phyloP scores from a whole-genome alignment of 108 stramenopile species.

The Pseudonitzschia multiseries region DNA sequence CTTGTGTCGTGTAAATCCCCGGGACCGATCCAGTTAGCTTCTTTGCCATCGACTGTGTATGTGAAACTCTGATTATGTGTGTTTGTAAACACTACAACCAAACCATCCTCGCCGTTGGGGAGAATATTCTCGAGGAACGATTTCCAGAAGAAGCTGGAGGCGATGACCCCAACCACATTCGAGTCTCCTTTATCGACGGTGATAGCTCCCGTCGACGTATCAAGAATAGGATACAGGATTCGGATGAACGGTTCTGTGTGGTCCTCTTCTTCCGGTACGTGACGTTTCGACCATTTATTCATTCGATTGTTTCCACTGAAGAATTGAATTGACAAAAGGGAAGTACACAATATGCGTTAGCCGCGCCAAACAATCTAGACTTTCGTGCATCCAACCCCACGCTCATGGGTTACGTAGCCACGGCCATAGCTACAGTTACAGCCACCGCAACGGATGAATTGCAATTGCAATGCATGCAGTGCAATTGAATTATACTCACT shows the following conservation, averaged over 20 bases:
- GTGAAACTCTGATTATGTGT: constrained; percentile 29
- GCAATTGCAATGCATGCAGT: no score
- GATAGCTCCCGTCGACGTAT: neutral
- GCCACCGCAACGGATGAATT: neutral
- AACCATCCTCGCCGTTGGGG: constrained; percentile 14
- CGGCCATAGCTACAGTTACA: neutral
- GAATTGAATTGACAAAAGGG: neutral
- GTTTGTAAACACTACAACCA: constrained; percentile 40
- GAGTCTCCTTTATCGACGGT: neutral
- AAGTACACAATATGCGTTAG: no score
- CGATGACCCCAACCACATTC: constrained; percentile 18
- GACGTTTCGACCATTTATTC: neutral
- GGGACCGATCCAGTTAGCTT: constrained; percentile 20
- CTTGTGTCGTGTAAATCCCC: constrained; percentile 21
- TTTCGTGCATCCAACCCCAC: no score
- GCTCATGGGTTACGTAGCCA: no score
- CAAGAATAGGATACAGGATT: constrained; percentile 22
- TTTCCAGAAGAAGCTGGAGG: constrained; percentile 19
- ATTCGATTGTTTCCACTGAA: neutral
- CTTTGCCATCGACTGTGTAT: constrained; percentile 26
- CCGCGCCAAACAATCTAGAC: no score
- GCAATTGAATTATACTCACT: neutral
- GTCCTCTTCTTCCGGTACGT: neutral
- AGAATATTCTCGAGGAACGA: constrained; percentile 22
- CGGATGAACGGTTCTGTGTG: constrained; percentile 1